These are phyloP conservation scores for Cryomyces minteri DNA, from an alignment of 495 filamentous ascomycete species.

Conservation along the genomic window DNA sequence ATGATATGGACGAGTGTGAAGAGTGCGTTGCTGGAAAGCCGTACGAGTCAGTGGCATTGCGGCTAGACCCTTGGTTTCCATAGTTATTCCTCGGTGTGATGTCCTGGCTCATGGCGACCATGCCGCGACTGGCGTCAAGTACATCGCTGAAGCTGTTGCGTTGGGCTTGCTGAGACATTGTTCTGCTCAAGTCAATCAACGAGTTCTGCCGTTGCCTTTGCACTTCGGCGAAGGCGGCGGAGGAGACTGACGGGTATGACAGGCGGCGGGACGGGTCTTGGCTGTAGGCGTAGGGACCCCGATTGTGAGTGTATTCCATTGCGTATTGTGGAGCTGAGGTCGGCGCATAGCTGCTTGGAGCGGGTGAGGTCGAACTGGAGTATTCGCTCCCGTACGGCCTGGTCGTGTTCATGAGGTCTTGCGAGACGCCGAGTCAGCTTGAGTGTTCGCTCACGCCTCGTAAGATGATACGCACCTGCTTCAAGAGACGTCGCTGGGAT, in stretches of 20 bases:
- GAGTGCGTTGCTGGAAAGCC: conserved; percentile 87
- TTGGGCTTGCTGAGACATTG: conserved; percentile 33
- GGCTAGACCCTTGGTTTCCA: conserved; percentile 37
- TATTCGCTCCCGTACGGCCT: conserved; percentile 15
- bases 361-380: conserved; percentile 25
- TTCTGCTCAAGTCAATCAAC: conserved; percentile 39
- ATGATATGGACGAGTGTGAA: conserved; percentile 87
- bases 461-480: conserved; percentile 48
- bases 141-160: conserved; percentile 57
- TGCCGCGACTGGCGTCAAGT: conserved; percentile 75
- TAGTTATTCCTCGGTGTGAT: conserved; percentile 82
- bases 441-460: conserved; percentile 38
- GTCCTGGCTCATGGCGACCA: conserved; percentile 87
- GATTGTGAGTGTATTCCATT: conserved; percentile 42
- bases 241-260: conserved; percentile 63
- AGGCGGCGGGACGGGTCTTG: conserved; percentile 55
- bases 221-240: conserved; percentile 20
- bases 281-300: conserved; percentile 31
- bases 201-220: conserved; percentile 32
- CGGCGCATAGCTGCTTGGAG: conserved; percentile 49
- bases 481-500: conserved; percentile 51
- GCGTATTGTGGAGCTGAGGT: conserved; percentile 48
- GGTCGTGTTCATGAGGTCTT: conserved; percentile 46
- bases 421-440: conserved; percentile 53
- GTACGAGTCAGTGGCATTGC: conserved; percentile 74